A percentile compares a stretch with the other conserved stretches of the same genome.
These are phyloP conservation scores for Lepidium aucheri DNA, from an alignment of 345 rosid genomes.

Conservation along the genomic window DNA sequence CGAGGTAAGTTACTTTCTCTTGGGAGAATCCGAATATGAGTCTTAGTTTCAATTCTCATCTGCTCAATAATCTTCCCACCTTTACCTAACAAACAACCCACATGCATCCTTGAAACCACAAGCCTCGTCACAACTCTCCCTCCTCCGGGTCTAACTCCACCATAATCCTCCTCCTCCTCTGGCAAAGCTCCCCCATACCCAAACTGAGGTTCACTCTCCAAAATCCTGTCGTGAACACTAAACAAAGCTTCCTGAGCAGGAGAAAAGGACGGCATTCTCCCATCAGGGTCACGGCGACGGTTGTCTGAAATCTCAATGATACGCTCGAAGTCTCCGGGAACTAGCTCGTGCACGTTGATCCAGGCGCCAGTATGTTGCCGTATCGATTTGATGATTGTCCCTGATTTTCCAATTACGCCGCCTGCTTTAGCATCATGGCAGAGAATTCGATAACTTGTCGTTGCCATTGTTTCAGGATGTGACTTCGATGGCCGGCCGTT, in stretches of 20 bases:
- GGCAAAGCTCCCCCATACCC: constrained; percentile 38
- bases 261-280: constrained; percentile 82
- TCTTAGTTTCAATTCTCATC: constrained; percentile 98
- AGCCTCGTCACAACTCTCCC: constrained; percentile 73
- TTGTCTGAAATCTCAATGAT: constrained; percentile 96
- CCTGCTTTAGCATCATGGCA: constrained; percentile 96
- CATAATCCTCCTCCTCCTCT: constrained; percentile 53
- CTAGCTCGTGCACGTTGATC: constrained; percentile 94
- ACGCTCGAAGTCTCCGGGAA: constrained; percentile 82
- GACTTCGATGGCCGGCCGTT: constrained; percentile 32
- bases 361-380: constrained; percentile 96
- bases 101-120: constrained; percentile 90
- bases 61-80: constrained; percentile 98
- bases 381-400: constrained; percentile 82
- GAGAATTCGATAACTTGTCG: constrained; percentile 86
- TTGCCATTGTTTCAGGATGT: constrained; percentile 55
- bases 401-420: constrained; percentile 96
- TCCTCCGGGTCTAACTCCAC: constrained; percentile 38
- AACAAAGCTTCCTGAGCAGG: constrained; percentile 95
- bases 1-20: constrained; percentile 83
- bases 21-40: constrained; percentile 96
- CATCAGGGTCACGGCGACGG: constrained; percentile 89
- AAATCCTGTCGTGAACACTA: constrained; percentile 77
- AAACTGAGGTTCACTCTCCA: constrained; percentile 63
- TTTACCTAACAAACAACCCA: constrained; percentile 94